phyloP scores from a whole-genome alignment of 148 eudicot genomes.

The Rhododendron simsii region DNA sequence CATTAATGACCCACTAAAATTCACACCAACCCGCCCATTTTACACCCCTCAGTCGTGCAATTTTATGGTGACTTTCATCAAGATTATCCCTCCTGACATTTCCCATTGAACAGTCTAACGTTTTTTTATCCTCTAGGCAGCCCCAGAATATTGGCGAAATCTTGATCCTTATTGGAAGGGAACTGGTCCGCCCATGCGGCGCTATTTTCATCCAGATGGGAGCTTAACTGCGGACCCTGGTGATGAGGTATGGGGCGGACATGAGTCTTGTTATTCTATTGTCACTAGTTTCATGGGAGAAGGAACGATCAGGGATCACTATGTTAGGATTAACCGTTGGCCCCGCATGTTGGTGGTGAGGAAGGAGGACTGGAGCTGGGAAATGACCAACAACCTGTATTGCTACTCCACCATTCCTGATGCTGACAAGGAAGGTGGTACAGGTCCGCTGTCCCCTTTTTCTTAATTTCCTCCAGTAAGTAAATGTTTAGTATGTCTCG shows the following conservation, averaged over 20 bases:
- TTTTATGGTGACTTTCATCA: not conserved
- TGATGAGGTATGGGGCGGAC: conserved; percentile 90
- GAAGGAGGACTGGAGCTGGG: conserved; percentile 89
- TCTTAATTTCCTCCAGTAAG: not conserved
- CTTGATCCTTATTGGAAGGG: conserved; percentile 81
- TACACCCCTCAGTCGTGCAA: not conserved
- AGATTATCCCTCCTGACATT: not conserved
- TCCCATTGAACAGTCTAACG: not conserved
- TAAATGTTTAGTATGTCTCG: not conserved
- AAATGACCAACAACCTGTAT: conserved; percentile 53
- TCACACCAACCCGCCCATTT: not conserved
- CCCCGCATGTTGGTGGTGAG: conserved; percentile 52
- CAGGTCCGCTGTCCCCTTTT: conserved; percentile 47
- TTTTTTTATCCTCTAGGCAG: conserved; percentile 42
- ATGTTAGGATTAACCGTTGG: conserved; percentile 87
- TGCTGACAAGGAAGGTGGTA: conserved; percentile 60
- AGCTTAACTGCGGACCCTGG: conserved; percentile 66
- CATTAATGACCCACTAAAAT: not conserved
- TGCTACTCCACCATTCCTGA: conserved; percentile 70
- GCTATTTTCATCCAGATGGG: conserved; percentile 83
- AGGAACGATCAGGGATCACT: conserved; percentile 64
- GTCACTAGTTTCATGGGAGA: conserved; percentile 48
- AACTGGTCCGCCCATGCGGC: conserved; percentile 47
- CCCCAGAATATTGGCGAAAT: conserved; percentile 73
- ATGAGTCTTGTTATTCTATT: conserved; percentile 60